Evolutionary conservation across 805 yeast genomes (phyloP), one percentile per base, ranked within the genome.

Genomic region (Yarrowia sp.): DNA sequence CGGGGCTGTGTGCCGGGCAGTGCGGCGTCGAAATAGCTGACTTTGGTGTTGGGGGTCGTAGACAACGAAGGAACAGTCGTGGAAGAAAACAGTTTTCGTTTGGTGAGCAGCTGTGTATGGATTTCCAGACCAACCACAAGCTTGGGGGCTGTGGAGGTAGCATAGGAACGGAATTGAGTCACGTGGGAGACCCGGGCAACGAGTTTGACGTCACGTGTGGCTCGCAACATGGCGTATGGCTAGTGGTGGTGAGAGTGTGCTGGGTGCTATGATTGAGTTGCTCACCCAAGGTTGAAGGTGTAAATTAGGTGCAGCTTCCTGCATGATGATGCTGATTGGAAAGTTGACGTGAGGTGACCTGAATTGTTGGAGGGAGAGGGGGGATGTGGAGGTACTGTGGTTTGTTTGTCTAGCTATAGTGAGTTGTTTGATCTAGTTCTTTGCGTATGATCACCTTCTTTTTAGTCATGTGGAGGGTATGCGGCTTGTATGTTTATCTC

Each of bases 1-100:
- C 73, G 81, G 0, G 99, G 99, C 76, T 90, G 97, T 0, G 98
- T 88, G 2, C 99, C 99, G 0, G 99, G 99, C 35, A 95, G 77
- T 8, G 94, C 90, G 12, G 89, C 84, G 78, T 95, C 99, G 75
- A 88, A 95, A 74, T 79, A 90, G 15, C 97, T 88, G 1, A 90
- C 86, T 50, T 84, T 83, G 2, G 88, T 74, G 78, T 94, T 94
- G 7, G 97, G 96, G 2, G 71, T 73, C 8, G 81, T 80, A n/a
- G 77, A 76, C 68, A 80, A 75, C 35, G 75, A 72, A 4, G 79
- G 74, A 5, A 74, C 55, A 74, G 78, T 12, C 78, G 78, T 53
- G 85, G 82, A 67, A 85, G 97, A 90, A 73, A 95, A 95, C 36
- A 95, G 85, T 77, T 95, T 95, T 68, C 84, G 81, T 45, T 78